Conservation (phyloP, 192 early-diverging fungal genomes). For the Gaertneriomyces sp. region DNA sequence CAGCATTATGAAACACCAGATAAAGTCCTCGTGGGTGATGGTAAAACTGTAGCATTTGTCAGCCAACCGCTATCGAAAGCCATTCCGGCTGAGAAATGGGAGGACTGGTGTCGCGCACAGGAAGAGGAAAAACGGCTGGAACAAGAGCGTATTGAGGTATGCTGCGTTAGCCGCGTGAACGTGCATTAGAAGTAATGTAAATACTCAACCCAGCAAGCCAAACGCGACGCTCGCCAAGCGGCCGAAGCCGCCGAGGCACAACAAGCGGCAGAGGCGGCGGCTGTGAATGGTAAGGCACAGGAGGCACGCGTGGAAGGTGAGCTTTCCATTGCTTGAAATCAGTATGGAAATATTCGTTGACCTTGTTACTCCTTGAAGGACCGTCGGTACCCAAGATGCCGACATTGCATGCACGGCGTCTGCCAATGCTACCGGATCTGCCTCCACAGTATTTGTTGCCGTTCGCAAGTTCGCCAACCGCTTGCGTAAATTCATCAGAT, state of each 20-base stretch:
- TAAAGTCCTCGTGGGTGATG: neutral
- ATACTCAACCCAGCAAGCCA: too few relatives aligned
- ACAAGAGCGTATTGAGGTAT: conserved; percentile 15
- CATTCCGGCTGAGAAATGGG: conserved; percentile 27
- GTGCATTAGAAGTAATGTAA: too few relatives aligned
- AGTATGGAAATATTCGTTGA: too few relatives aligned
- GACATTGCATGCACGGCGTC: neutral
- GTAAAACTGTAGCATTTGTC: neutral
- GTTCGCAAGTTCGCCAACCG: neutral
- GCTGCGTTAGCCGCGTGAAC: too few relatives aligned
- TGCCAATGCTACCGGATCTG: neutral
- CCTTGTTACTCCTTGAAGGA: neutral
- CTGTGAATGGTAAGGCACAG: too few relatives aligned
- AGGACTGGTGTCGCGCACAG: conserved; percentile 15
- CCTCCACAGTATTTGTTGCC: neutral
- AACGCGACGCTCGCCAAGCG: too few relatives aligned
- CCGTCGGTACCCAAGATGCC: neutral
- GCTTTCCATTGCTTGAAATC: too few relatives aligned
- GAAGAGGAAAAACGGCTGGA: conserved; percentile 7
- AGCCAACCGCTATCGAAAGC: conserved; percentile 12
- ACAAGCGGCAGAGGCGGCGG: too few relatives aligned
- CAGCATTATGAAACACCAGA: conserved; percentile 2
- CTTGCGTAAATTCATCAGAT: neutral
- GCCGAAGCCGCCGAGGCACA: too few relatives aligned
- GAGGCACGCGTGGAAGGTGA: too few relatives aligned